Base-by-base conservation (phyloP, 331 rosid species). In the Saraca asoca region DNA sequence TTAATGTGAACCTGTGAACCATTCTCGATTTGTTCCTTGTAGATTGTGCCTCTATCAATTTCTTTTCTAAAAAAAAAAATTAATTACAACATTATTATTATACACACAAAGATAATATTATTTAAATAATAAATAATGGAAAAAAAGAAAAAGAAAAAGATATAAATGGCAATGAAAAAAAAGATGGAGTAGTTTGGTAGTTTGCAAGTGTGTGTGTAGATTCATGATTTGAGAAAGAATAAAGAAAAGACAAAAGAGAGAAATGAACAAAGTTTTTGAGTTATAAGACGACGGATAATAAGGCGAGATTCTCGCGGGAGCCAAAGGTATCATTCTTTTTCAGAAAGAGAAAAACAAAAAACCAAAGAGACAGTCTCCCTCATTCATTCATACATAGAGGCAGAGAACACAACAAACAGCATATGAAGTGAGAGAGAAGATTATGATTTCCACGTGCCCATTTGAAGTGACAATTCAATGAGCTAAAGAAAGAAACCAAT, bases 251-350 rank as follows among this genome's bases (percentile, higher is more conserved):
- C 81, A 80, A 77, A 77, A 44, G 51, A 66, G 56, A 73, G 79
- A 80, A 76, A 75, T 71, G 34, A 72, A 78, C 75, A 78, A 78
- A 72, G 73, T 73, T 43, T 57, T 72, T 62, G 9, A 44, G 75
- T 35, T 14, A 70, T 67, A 79, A 69, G 60, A 75, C 76, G 69
- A 80, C 89, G 81, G 70, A 78, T 37, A 71, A 56, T 62, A 74
- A 76, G 84, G 86, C 93, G 90, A 82, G 79, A 87, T 81, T 87
- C 83, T 83, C 90, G 89, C 85, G 90, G 83, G 87, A 62, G 83
- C 35, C 69, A 71, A 70, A 63, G 68, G 74, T 64, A 59, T 79
- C 37, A 66, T 79, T 74, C 37, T 50, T 41, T 58, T 48, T 48
- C 41, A 9, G 0, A 64, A 41, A 17, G 73, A 64, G 69, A 61